Evolutionary conservation across 805 yeast genomes (phyloP).

Genomic region (Barnettozyma siamensis): DNA sequence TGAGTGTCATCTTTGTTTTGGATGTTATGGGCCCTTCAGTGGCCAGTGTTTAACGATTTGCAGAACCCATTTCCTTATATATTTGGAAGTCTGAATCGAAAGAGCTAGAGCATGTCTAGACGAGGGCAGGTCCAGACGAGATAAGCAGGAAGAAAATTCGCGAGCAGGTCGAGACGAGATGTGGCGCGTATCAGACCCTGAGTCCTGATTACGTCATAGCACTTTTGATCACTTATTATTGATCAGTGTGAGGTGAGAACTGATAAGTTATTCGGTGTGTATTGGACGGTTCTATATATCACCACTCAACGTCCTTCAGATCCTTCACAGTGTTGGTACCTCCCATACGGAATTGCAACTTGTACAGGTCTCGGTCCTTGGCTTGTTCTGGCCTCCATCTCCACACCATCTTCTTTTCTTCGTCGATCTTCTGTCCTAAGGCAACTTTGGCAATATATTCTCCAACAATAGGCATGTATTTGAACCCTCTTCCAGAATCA

Average conservation of each 20-base stretch:
- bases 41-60: neutral
- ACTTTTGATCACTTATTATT: too few species aligned
- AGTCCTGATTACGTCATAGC: too few species aligned
- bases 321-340: conserved; percentile 27
- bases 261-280: too few species aligned
- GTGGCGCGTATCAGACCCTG: neutral
- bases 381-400: conserved; percentile 32
- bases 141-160: neutral
- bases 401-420: conserved; percentile 26
- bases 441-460: conserved; percentile 28
- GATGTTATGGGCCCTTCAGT: too few species aligned
- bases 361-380: conserved; percentile 21
- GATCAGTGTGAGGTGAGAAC: neutral
- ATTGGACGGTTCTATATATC: too few species aligned
- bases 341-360: conserved; percentile 26
- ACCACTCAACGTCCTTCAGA: conserved; percentile 18
- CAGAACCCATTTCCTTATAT: too few species aligned
- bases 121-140: neutral
- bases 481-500: conserved; percentile 34
- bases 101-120: neutral
- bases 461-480: conserved; percentile 32
- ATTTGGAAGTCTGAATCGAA: neutral
- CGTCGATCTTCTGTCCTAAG: conserved; percentile 21
- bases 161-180: conserved; percentile 9
- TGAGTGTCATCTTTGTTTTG: conserved; percentile 7